Percentiles rank a stretch among this genome's conserved stretches.
Evolutionary conservation across 352 stramenopile genomes (phyloP).

Genomic region (Phytopythium vexans): DNA sequence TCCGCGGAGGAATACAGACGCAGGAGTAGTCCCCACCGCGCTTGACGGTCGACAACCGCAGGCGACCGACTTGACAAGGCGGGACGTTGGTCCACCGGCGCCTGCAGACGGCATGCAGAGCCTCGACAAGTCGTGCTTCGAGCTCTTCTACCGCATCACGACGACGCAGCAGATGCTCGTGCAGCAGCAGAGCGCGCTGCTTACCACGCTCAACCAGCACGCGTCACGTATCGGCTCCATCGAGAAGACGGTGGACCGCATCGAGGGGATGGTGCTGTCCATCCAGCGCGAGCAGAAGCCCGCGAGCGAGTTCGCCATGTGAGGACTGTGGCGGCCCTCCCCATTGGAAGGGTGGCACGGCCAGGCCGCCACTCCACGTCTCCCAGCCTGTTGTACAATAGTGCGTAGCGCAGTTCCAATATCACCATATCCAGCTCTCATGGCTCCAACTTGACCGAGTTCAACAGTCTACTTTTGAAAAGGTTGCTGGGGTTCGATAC

Average conservation of each 20-base stretch:
- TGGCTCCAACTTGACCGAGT: too few relatives aligned
- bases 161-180: conserved; percentile 65
- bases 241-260: conserved; percentile 38
- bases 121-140: conserved; percentile 30
- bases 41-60: too few relatives aligned
- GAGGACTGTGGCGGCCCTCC: too few relatives aligned
- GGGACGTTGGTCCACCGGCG: neutral
- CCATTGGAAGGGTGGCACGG: too few relatives aligned
- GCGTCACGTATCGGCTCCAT: conserved; percentile 54
- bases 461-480: too few relatives aligned
- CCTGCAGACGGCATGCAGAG: conserved; percentile 4
- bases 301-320: neutral
- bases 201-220: conserved; percentile 41
- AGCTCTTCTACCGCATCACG: conserved; percentile 61
- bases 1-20: conserved; percentile 2
- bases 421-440: too few relatives aligned
- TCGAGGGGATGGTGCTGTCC: conserved; percentile 36
- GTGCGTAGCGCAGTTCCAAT: too few relatives aligned
- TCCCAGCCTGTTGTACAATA: too few relatives aligned
- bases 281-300: conserved; percentile 16
- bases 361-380: too few relatives aligned
- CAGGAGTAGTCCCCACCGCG: neutral
- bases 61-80: neutral
- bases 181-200: conserved; percentile 40
- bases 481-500: too few relatives aligned